Percentiles rank a stretch among this genome's conserved stretches.
phyloP scores from a whole-genome alignment of 164 flowering plant species.

The Magnolia kwangsiensis region DNA sequence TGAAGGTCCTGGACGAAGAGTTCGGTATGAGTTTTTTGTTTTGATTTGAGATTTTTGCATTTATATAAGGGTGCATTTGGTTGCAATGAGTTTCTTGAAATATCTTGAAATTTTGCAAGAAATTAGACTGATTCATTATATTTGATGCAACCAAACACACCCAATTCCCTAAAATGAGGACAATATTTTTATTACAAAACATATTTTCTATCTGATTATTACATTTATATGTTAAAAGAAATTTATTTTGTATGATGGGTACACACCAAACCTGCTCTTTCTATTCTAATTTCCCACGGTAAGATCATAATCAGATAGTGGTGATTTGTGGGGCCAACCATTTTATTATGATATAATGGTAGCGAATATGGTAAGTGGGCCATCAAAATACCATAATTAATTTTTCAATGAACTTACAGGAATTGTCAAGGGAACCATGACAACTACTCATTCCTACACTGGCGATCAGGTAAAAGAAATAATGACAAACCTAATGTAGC shows the following conservation, averaged over 20 bases:
- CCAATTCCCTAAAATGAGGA: too few relatives aligned
- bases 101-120: too few relatives aligned
- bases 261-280: too few relatives aligned
- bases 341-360: not conserved
- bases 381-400: not conserved
- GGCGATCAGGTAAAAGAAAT: slow-evolving; percentile 75
- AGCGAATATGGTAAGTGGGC: not conserved
- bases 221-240: too few relatives aligned
- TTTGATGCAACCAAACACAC: too few relatives aligned
- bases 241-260: too few relatives aligned
- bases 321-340: not conserved
- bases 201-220: too few relatives aligned
- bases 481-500: not conserved
- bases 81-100: too few relatives aligned
- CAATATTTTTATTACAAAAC: too few relatives aligned
- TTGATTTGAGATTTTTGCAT: not conserved
- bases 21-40: slow-evolving; percentile 49
- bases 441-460: slow-evolving; percentile 96
- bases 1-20: slow-evolving; percentile 86
- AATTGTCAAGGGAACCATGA: slow-evolving; percentile 99
- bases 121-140: too few relatives aligned
- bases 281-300: too few relatives aligned
- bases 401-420: slow-evolving; percentile 37
- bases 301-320: too few relatives aligned
- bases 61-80: not conserved